A percentile compares a stretch with the other conserved stretches of the same genome.
These are phyloP conservation scores for Halophytophthora batemanensis DNA, from an alignment of 352 stramenopile species.

Conservation along the genomic window DNA sequence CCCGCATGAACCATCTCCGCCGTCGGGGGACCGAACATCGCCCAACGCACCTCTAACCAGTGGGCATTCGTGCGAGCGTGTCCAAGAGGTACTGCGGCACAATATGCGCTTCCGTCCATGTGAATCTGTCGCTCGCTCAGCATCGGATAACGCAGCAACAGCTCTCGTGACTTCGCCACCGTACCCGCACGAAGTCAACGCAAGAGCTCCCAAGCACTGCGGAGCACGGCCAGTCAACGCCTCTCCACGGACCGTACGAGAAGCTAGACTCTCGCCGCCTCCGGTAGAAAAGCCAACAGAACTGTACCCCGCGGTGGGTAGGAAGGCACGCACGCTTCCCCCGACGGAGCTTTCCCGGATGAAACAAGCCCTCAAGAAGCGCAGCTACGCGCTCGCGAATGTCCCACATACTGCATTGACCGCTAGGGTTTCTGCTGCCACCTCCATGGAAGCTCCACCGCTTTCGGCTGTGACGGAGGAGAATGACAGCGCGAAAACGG, in stretches of 20 bases:
- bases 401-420: slow-evolving; percentile 10
- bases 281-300: background rate
- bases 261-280: background rate
- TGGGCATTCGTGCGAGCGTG: background rate
- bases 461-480: background rate
- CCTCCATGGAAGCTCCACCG: background rate
- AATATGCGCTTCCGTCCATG: slow-evolving; percentile 18
- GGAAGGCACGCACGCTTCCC: slow-evolving; percentile 30
- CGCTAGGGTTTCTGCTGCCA: background rate
- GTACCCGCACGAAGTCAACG: background rate
- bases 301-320: slow-evolving; percentile 27
- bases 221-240: background rate
- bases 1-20: background rate
- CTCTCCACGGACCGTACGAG: background rate
- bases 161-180: background rate
- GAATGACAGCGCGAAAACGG: too few relatives aligned
- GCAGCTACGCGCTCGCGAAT: slow-evolving; percentile 35
- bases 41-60: background rate
- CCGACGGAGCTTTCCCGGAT: slow-evolving; percentile 24
- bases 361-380: slow-evolving; percentile 24
- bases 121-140: background rate
- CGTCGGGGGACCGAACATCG: background rate
- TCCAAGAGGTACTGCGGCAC: slow-evolving; percentile 7
- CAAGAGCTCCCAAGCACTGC: background rate
- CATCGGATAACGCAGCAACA: background rate